Percentiles rank a stretch among this genome's conserved stretches.
These are phyloP conservation scores for Trichoderma harzianum DNA, from an alignment of 2,329 filamentous ascomycete species.

Conservation along the genomic window DNA sequence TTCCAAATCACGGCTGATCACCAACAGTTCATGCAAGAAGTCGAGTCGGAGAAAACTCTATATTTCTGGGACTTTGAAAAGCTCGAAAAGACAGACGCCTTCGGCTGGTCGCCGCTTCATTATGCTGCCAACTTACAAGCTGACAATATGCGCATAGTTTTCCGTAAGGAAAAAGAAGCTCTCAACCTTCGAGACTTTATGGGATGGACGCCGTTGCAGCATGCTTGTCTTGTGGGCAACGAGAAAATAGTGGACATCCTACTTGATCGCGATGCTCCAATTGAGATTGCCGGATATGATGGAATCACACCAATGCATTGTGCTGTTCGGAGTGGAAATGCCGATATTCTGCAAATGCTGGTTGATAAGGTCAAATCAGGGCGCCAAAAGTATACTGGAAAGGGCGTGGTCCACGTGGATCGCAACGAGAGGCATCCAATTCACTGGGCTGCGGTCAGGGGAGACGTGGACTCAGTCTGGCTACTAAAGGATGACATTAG, in stretches of 20 bases:
- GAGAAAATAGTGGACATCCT: not conserved
- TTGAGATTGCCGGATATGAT: not conserved
- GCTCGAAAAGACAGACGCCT: not conserved
- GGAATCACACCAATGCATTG: constrained; percentile 5
- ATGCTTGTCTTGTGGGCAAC: not conserved
- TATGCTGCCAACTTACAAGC: not conserved
- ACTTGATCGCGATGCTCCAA: not conserved
- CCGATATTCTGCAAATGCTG: not conserved
- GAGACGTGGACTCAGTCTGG: not conserved
- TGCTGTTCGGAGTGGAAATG: not conserved
- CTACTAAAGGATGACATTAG: not conserved
- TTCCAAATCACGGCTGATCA: not conserved
- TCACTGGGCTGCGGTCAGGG: constrained; percentile 6
- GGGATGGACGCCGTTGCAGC: constrained; percentile 3
- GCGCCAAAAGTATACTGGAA: not conserved
- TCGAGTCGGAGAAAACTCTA: too few relatives aligned
- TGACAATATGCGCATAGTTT: not conserved
- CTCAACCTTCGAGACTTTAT: not conserved
- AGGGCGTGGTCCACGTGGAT: not conserved
- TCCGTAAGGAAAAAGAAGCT: not conserved
- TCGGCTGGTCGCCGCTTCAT: constrained; percentile 7
- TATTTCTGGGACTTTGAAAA: not conserved
- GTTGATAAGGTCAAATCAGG: not conserved
- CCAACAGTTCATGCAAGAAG: not conserved
- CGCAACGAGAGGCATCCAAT: not conserved